Evolutionary conservation across 2,329 filamentous ascomycete species (phyloP), one percentile per base, ranked within the genome.

Genomic region (Ascochyta viciae-villosae): DNA sequence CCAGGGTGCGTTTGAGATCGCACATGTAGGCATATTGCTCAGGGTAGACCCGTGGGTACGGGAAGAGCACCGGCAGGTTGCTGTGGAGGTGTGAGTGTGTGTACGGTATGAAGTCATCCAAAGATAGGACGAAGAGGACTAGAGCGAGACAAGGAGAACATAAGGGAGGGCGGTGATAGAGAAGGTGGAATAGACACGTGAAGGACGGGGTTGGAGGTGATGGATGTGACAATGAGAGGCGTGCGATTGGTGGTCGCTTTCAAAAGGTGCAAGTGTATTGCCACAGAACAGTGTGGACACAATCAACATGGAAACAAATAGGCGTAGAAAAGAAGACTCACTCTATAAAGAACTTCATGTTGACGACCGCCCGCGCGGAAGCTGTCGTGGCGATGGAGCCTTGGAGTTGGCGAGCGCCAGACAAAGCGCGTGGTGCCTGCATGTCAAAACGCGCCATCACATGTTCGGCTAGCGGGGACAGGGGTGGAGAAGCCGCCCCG

Each of bases 1-100:
- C 95, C 70, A 99, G 88, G 19, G 95, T 98, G 76, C 83, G 85
- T 76, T 93, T 93, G 76, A 93, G 85, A 81, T 92, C 90, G 74
- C 88, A 91, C 90, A 93, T 93, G 80, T 93, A 89, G 61, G 81
- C 83, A 76, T 72, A 76, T 52, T 78, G 77, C 68, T 77, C 81
- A 61, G 89, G 86, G 74, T 90, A 90, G 68, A 90, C 89, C 66
- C 87, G 82, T 59, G 88, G 87, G 74, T 90, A 90, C n/a, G 88
- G 88, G 73, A 90, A 90, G 54, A 90, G 84, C 61, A 90, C 83
- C 34, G 86, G 86, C 39, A 90, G 82, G 71, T 88, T 86, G 76
- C 85, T 87, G 66, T 8, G 4, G 19, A n/a, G n/a, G 42, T 37
- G 46, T 61, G 9, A 55, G 50, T 33, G 12, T 31, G 29, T 10